Conservation (phyloP, 2,329 filamentous ascomycete species). For the Colletotrichum ledebouriae region DNA sequence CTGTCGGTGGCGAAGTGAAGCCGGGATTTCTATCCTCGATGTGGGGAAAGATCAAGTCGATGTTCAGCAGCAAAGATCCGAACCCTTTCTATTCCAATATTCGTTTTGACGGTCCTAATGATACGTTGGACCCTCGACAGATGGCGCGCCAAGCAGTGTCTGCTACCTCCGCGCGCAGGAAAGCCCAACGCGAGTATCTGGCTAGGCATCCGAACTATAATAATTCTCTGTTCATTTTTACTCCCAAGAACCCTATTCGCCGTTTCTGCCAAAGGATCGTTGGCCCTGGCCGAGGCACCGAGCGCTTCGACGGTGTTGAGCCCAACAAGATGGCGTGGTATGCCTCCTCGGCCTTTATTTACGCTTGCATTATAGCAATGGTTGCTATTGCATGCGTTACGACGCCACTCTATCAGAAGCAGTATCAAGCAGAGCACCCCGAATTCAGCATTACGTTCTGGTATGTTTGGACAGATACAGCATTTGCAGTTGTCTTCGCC, state of each 20-base stretch:
- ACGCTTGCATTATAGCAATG: conserved; percentile 95
- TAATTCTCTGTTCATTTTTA: conserved; percentile 89
- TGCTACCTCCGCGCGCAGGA: conserved; percentile 84
- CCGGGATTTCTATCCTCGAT: conserved; percentile 71
- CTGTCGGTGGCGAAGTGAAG: conserved; percentile 60
- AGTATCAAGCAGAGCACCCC: conserved; percentile 77
- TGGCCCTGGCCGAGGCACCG: conserved; percentile 87
- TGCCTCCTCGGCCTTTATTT: conserved; percentile 91
- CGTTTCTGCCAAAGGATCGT: conserved; percentile 90
- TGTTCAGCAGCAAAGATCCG: conserved; percentile 77
- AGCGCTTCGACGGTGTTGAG: conserved; percentile 89
- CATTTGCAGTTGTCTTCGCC: conserved; percentile 89
- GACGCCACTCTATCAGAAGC: conserved; percentile 92
- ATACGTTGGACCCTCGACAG: conserved; percentile 84
- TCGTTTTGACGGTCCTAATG: conserved; percentile 78
- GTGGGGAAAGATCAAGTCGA: conserved; percentile 71
- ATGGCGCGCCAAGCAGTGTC: conserved; percentile 93
- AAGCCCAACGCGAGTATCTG: conserved; percentile 91
- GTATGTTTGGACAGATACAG: conserved; percentile 95
- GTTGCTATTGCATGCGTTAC: conserved; percentile 95
- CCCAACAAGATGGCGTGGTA: conserved; percentile 95
- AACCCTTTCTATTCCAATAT: conserved; percentile 93
- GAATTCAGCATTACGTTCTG: conserved; percentile 78
- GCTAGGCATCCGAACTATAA: conserved; percentile 91
- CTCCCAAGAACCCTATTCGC: conserved; percentile 81